A percentile compares a stretch with the other conserved stretches of the same genome.
Conservation (phyloP, 768 basidiomycete species). For the Floccularia luteovirens region DNA sequence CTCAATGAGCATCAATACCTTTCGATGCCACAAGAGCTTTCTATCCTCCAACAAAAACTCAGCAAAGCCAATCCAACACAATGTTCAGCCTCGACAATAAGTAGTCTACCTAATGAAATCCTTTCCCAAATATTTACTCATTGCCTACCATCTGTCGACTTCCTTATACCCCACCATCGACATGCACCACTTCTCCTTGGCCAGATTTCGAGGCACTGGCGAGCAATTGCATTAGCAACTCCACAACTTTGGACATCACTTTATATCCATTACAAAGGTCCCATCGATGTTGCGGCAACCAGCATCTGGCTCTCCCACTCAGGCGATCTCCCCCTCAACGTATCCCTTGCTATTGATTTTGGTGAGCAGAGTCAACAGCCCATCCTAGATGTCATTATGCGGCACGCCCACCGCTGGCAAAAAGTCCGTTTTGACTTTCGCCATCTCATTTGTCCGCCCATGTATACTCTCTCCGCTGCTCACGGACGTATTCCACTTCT, state of each 20-base stretch:
- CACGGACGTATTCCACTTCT: slow-evolving; percentile 15
- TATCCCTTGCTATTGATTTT: slow-evolving; percentile 24
- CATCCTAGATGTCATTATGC: slow-evolving; percentile 19
- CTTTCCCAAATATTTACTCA: slow-evolving; percentile 19
- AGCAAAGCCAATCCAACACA: not conserved
- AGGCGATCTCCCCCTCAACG: slow-evolving; percentile 15
- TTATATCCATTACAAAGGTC: slow-evolving; percentile 22
- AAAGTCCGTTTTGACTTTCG: slow-evolving; percentile 24
- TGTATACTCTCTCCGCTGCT: slow-evolving; percentile 20
- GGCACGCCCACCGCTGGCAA: slow-evolving; percentile 20
- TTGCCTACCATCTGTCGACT: slow-evolving; percentile 17
- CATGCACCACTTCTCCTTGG: slow-evolving; percentile 20
- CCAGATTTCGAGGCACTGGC: slow-evolving; percentile 19
- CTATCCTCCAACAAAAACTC: not conserved
- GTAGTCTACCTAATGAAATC: slow-evolving; percentile 20
- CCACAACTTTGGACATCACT: slow-evolving; percentile 21
- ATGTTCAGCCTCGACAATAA: slow-evolving; percentile 10
- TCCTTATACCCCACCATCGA: slow-evolving; percentile 14
- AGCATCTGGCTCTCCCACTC: slow-evolving; percentile 21
- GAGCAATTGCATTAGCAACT: slow-evolving; percentile 15
- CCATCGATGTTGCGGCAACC: slow-evolving; percentile 14
- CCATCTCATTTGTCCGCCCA: slow-evolving; percentile 19
- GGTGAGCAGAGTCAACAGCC: slow-evolving; percentile 20
- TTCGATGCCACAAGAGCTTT: too few species aligned
- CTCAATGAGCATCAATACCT: too few species aligned